These are phyloP conservation scores for Syzygium malaccense DNA, from an alignment of 441 rosid species.

Conservation along the genomic window DNA sequence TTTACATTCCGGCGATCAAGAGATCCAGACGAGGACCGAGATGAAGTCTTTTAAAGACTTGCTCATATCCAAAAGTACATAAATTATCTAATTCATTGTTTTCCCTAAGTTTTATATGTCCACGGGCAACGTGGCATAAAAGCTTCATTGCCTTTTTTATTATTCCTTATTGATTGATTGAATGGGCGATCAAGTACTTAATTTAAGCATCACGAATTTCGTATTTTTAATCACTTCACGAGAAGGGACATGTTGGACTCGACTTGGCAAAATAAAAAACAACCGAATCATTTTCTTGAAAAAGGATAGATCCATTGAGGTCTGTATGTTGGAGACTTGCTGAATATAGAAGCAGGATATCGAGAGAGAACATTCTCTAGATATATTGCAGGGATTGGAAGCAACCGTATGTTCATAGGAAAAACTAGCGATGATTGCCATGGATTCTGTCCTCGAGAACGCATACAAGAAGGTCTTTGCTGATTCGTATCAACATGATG, in stretches of 20 bases:
- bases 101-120: not conserved
- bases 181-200: not conserved
- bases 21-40: no score
- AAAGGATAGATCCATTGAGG: not conserved
- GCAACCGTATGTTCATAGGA: not conserved
- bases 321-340: not conserved
- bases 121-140: not conserved
- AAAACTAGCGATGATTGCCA: not conserved
- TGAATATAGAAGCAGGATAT: not conserved
- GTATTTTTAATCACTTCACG: not conserved
- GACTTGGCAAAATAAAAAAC: not conserved
- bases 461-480: not conserved
- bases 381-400: not conserved
- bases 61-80: not conserved
- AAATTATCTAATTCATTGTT: not conserved
- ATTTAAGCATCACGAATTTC: not conserved
- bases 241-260: not conserved
- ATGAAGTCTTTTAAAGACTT: no score
- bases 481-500: not conserved
- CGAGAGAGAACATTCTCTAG: not conserved
- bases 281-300: not conserved
- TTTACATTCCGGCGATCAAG: no score
- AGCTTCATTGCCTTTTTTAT: accelerated
- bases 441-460: not conserved
- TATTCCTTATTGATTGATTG: not conserved